Evolutionary conservation across 176 grass and related monocot species (phyloP).

Genomic region (Oryza glaberrima): DNA sequence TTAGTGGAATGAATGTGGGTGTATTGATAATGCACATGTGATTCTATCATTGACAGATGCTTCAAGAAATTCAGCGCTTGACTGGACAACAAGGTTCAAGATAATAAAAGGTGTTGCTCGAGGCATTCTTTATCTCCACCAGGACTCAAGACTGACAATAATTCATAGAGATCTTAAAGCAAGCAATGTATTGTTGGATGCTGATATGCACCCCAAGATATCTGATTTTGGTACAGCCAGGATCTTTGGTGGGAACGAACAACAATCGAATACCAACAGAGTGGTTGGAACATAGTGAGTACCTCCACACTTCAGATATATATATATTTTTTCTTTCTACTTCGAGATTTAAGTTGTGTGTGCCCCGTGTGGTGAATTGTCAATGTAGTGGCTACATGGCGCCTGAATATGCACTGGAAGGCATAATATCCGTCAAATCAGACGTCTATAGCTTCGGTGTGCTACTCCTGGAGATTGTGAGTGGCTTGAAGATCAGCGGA

Average conservation of each 20-base stretch:
- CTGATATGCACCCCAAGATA: slow-evolving; percentile 56
- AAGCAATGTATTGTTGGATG: slow-evolving; percentile 52
- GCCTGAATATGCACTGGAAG: slow-evolving; percentile 62
- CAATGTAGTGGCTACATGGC: slow-evolving; percentile 60
- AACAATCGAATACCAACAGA: slow-evolving; percentile 41
- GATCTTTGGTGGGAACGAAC: slow-evolving; percentile 39
- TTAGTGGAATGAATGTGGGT: not conserved
- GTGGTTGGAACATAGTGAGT: slow-evolving; percentile 65
- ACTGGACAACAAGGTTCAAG: slow-evolving; percentile 54
- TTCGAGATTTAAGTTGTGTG: slow-evolving; percentile 11
- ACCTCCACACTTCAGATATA: not conserved
- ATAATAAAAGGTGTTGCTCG: slow-evolving; percentile 63
- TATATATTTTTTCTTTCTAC: not conserved
- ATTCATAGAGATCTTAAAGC: slow-evolving; percentile 61
- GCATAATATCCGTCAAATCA: slow-evolving; percentile 47
- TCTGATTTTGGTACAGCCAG: slow-evolving; percentile 56
- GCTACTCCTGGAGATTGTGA: slow-evolving; percentile 53
- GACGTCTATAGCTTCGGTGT: slow-evolving; percentile 55
- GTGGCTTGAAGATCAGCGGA: slow-evolving; percentile 39
- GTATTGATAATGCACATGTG: not conserved
- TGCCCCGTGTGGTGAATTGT: not conserved
- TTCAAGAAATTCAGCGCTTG: slow-evolving; percentile 35
- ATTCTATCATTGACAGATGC: slow-evolving; percentile 27
- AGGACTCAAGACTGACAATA: slow-evolving; percentile 57
- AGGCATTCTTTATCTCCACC: slow-evolving; percentile 70